Percentiles rank a stretch among this genome's conserved stretches.
Conservation (phyloP, 495 filamentous ascomycete genomes). For the Clohesyomyces aquaticus region DNA sequence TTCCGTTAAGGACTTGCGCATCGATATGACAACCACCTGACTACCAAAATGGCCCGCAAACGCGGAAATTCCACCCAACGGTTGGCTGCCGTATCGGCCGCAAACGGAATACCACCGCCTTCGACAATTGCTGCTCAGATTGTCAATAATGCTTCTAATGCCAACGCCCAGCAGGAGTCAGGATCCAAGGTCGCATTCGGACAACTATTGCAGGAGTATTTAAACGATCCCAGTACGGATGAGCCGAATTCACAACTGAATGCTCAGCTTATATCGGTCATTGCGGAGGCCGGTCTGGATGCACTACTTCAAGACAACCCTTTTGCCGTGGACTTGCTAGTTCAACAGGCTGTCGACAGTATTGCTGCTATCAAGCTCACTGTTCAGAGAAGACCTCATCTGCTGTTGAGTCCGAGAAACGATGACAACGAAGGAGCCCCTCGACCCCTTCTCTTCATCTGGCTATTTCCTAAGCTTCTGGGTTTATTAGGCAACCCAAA, state of each 20-base stretch:
- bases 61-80: slow-evolving; percentile 35
- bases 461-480: slow-evolving; percentile 71
- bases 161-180: slow-evolving; percentile 47
- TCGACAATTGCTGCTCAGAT: slow-evolving; percentile 59
- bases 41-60: slow-evolving; percentile 36
- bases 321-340: slow-evolving; percentile 58
- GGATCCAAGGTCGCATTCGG: slow-evolving; percentile 61
- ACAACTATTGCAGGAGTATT: slow-evolving; percentile 67
- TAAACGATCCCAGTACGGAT: slow-evolving; percentile 55
- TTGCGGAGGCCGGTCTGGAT: slow-evolving; percentile 79
- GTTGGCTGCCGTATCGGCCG: slow-evolving; percentile 1
- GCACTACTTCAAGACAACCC: slow-evolving; percentile 62
- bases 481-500: slow-evolving; percentile 54
- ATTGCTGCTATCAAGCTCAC: slow-evolving; percentile 72
- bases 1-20: neutral
- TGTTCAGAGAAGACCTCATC: slow-evolving; percentile 72
- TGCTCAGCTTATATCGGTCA: slow-evolving; percentile 80
- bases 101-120: slow-evolving; percentile 46
- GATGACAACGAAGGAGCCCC: slow-evolving; percentile 52
- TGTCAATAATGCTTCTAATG: slow-evolving; percentile 53
- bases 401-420: slow-evolving; percentile 58
- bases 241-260: slow-evolving; percentile 70
- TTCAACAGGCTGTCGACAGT: slow-evolving; percentile 66
- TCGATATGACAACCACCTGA: slow-evolving; percentile 25
- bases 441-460: slow-evolving; percentile 70